phyloP scores from a whole-genome alignment of 768 basidiomycete species.

The Lactifluus pinguis region DNA sequence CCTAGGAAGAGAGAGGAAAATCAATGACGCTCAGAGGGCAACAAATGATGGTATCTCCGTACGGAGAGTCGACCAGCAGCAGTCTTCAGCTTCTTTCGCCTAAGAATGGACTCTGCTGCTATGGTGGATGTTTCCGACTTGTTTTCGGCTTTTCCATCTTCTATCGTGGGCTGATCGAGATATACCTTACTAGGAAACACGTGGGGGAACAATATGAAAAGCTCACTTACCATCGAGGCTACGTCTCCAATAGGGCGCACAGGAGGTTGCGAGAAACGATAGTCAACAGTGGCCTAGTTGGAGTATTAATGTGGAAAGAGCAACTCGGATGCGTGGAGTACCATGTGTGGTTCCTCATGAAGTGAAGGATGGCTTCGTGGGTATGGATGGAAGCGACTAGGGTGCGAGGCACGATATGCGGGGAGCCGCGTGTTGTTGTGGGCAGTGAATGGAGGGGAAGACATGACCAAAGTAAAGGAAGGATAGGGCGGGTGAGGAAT shows the following conservation, averaged over 20 bases:
- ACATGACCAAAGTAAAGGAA: slow-evolving; percentile 12
- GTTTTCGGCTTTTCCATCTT: slow-evolving; percentile 1
- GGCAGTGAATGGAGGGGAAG: background rate
- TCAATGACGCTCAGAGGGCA: background rate
- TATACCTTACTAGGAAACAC: background rate
- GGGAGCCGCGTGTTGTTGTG: slow-evolving; percentile 7
- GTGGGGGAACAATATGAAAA: background rate
- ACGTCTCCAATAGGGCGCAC: background rate
- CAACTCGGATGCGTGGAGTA: background rate
- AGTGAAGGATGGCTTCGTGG: background rate
- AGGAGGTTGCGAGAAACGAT: background rate
- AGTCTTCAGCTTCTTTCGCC: slow-evolving; percentile 9
- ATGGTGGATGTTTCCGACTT: slow-evolving; percentile 2
- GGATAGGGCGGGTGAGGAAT: slow-evolving; percentile 3
- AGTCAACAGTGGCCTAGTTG: slow-evolving; percentile 3
- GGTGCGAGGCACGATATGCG: slow-evolving; percentile 7
- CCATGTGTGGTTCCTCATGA: slow-evolving; percentile 5
- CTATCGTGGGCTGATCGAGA: background rate
- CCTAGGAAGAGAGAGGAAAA: background rate
- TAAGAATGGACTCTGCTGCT: slow-evolving; percentile 2
- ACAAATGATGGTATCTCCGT: background rate
- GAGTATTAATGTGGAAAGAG: background rate
- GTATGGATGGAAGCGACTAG: slow-evolving; percentile 13
- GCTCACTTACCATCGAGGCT: background rate
- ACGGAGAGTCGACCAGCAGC: slow-evolving; percentile 9